Base-by-base conservation (phyloP, 495 filamentous ascomycete genomes). In the Xylaria venustula region DNA sequence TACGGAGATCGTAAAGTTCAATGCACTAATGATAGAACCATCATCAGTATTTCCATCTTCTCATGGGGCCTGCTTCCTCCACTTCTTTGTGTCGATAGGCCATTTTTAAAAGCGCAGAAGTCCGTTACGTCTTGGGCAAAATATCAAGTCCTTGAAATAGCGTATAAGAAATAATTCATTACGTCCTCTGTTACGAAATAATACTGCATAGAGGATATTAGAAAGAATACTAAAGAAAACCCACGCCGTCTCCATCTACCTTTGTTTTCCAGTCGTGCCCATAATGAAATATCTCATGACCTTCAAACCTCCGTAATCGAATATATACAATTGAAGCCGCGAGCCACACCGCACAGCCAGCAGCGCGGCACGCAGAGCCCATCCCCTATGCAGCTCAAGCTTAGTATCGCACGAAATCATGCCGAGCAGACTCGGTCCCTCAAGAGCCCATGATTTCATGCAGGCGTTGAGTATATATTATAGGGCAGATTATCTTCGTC, bases 221-320 rank as follows among this genome's bases (percentile, higher is more conserved):
- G 30, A 62, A 61, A 64, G 59, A 58, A 34, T 62, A 58, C 47
- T 50, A 42, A 25, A 44, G 63, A 60, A 60, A 62, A 62, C 26
- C 40, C 32, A 54, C 19, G 32, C 54, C 12, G 23, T 54, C 22
- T 40, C 25, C 48, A 20, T 54, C 22, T 40, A 19, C 48, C 44
- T 42, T 37, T 37, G 15, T 22, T 23, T 32, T 57, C 44, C 8
- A 28, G 19, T 45, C 45, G 30, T 48, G 19, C 14, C 28, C 41
- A 36, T 15, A 12, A 48, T 46, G 23, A 57, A 26, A 47, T 26
- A 20, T 20, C 42, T 42, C 34, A 20, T 22, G 34, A 30, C 34
- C 22, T 32, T 59, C 2, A 1, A 11, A 26, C 34, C 19, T 34
- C 37, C 12, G 7, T 36, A 60, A 40, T 46, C 20, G 44, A 12